A percentile compares a stretch with the other conserved stretches of the same genome.
Evolutionary conservation across 805 yeast genomes (phyloP).

Genomic region (Isabelozyma pseudorhagii): DNA sequence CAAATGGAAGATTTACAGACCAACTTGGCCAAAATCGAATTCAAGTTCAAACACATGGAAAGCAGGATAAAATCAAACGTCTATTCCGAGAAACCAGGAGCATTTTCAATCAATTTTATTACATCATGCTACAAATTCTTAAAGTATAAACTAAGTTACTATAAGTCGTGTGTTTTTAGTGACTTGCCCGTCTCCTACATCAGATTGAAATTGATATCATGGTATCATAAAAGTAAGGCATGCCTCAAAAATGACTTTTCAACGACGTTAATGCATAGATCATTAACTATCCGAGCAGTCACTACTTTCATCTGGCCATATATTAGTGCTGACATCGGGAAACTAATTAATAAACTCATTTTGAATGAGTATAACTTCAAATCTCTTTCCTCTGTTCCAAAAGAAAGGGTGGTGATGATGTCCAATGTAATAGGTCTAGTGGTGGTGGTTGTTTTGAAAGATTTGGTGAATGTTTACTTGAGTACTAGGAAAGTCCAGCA

Average conservation of each 20-base stretch:
- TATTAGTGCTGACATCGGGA: conserved; percentile 31
- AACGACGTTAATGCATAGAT: conserved; percentile 14
- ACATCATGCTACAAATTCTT: background rate
- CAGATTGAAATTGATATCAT: conserved; percentile 8
- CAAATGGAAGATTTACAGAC: conserved; percentile 17
- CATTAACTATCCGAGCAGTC: conserved; percentile 22
- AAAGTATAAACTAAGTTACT: conserved; percentile 1
- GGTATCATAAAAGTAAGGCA: conserved; percentile 25
- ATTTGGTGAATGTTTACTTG: conserved; percentile 25
- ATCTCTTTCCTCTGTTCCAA: conserved; percentile 1
- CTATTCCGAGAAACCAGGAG: background rate
- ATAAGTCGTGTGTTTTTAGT: background rate
- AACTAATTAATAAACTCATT: conserved; percentile 10
- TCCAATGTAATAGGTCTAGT: conserved; percentile 32
- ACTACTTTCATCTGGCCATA: conserved; percentile 42
- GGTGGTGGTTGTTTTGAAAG: conserved; percentile 32
- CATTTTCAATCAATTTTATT: background rate
- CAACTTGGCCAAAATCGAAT: conserved; percentile 6
- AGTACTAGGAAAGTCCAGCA: conserved; percentile 27
- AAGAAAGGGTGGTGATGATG: conserved; percentile 16
- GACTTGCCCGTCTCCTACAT: conserved; percentile 4
- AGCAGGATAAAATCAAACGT: background rate
- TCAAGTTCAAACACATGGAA: conserved; percentile 6
- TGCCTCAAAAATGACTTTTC: conserved; percentile 36
- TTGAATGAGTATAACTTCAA: conserved; percentile 7